Evolutionary conservation across 495 filamentous ascomycete genomes (phyloP), one percentile per base, ranked within the genome.

Genomic region (Elasticomyces elasticus): DNA sequence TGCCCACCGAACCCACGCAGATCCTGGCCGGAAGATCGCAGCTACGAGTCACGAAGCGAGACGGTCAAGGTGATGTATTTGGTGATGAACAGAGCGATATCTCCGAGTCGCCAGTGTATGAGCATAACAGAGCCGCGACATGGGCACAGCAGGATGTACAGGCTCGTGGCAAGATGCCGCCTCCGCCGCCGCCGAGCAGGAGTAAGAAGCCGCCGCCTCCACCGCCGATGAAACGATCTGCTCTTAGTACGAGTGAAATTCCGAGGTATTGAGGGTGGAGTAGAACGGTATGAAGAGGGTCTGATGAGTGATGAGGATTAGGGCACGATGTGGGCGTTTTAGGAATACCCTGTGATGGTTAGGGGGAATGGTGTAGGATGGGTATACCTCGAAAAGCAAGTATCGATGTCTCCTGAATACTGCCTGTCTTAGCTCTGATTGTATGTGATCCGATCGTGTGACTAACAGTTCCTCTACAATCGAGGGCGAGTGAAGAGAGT

Each of bases 101-200:
- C 48, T 40, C 25, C 35, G 19, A 30, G 23, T 25, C 49, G 22
- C 37, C 13, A 7, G 75, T 78, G 52, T 83, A 0, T 69, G 74
- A 49, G 79, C 78, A 15, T 72, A 74, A 33, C 85, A 82, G 42
- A 82, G 83, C 2, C 76, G 78, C 15, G 80, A 83, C 2, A 82
- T 80, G 23, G 72, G 78, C 55, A 80, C 76, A 28, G 82, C 80
- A 64, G n/a, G 65, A 24, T 74, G 78, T 51, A 76, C 76, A 61
- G 67, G 73, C 54, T 72, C 72, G 25, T 74, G 69, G 26, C 40
- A 74, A 53, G 75, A 74, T 56, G 53, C 84, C 87, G 31, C 87
- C 87, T 6, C 87, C 87, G 31, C 87, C 87, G 22, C 87, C 87
- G 12, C 87, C 87, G n/a, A 84, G 81, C 54, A 73, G 86, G 58